phyloP scores from a whole-genome alignment of 345 rosid species.

The Eucalyptus shirleyi region DNA sequence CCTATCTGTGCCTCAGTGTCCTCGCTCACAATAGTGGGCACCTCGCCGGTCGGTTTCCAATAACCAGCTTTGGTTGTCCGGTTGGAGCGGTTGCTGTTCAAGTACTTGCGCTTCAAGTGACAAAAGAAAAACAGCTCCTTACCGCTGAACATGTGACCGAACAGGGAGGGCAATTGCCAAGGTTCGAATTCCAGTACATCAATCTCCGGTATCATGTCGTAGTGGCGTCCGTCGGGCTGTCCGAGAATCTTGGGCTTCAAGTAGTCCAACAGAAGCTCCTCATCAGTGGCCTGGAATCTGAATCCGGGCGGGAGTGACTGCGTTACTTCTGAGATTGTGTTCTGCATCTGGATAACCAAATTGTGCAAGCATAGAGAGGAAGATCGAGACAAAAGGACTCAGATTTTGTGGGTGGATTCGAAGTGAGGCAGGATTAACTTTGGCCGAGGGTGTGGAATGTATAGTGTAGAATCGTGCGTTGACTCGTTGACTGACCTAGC shows the following conservation, averaged over 20 bases:
- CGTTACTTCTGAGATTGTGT: neutral
- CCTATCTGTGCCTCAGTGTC: slow-evolving; percentile 6
- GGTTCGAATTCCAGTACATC: slow-evolving; percentile 26
- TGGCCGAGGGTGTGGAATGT: neutral
- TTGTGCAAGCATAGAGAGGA: neutral
- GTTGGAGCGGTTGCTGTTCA: neutral
- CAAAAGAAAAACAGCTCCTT: slow-evolving; percentile 23
- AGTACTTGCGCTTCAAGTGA: slow-evolving; percentile 1
- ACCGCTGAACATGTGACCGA: neutral
- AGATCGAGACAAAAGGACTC: neutral
- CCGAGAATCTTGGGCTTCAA: slow-evolving; percentile 16
- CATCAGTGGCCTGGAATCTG: slow-evolving; percentile 33
- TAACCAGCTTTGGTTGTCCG: slow-evolving; percentile 21
- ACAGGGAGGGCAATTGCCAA: slow-evolving; percentile 27
- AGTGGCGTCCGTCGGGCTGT: neutral
- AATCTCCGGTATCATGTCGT: slow-evolving; percentile 9
- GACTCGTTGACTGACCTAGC: neutral
- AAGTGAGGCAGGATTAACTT: neutral
- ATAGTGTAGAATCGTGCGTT: neutral
- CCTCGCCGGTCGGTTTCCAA: slow-evolving; percentile 37
- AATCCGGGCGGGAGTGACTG: neutral
- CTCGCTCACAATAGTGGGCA: neutral
- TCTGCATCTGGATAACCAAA: neutral
- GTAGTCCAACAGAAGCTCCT: slow-evolving; percentile 17
- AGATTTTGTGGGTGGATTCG: neutral